phyloP scores from a whole-genome alignment of 306 rosid genomes.

The Luffa acutangula region DNA sequence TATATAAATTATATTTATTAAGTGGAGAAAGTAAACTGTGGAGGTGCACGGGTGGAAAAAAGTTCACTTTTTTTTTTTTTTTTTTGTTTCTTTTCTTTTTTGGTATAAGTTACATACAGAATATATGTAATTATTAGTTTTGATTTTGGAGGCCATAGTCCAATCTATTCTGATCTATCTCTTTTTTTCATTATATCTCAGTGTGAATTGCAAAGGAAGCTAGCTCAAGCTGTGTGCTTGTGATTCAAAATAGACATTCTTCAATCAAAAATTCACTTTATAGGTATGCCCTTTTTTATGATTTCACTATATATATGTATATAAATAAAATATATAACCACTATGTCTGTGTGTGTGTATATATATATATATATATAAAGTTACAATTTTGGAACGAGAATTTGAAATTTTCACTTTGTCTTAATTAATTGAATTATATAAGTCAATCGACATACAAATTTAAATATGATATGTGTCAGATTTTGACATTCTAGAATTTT shows the following conservation, averaged over 20 bases:
- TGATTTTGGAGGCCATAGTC: constrained; percentile 4
- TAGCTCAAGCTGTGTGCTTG: neutral
- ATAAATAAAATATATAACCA: neutral
- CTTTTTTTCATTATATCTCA: neutral
- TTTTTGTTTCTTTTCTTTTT: neutral
- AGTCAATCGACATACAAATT: too few species aligned
- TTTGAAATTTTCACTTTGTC: neutral
- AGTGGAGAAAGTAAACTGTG: neutral
- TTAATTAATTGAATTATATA: too few species aligned
- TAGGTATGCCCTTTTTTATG: neutral
- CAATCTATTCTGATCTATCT: neutral
- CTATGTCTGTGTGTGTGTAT: too few species aligned
- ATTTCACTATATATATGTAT: neutral
- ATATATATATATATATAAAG: neutral
- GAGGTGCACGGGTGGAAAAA: constrained; percentile 7
- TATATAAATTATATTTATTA: neutral
- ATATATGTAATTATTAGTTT: constrained; percentile 1
- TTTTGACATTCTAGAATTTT: neutral
- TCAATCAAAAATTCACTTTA: neutral
- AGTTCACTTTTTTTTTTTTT: neutral
- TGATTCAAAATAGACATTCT: neutral
- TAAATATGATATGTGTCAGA: neutral
- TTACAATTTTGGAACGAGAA: neutral
- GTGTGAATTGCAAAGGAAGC: constrained; percentile 8
- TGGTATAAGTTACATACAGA: neutral